phyloP scores from a whole-genome alignment of 352 stramenopile genomes.

The Aphanomyces stellatus region DNA sequence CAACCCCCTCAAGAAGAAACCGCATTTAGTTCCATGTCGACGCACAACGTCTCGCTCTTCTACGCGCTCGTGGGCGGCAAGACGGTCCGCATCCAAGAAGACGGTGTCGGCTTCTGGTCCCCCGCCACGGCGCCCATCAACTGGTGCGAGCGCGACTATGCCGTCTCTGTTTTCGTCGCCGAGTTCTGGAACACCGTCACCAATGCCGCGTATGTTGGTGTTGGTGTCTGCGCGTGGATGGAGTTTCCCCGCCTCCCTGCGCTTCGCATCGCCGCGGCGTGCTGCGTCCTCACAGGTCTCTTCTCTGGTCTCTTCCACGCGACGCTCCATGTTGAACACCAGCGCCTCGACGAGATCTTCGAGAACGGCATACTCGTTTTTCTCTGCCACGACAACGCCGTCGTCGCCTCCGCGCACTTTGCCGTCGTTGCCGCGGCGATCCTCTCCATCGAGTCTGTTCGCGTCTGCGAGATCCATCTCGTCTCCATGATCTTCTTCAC shows the following conservation, averaged over 20 bases:
- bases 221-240: background rate
- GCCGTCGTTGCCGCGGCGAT: background rate
- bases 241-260: background rate
- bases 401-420: background rate
- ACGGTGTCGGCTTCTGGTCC: background rate
- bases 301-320: background rate
- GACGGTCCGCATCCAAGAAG: background rate
- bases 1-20: no score
- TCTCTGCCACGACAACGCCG: background rate
- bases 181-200: background rate
- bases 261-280: background rate
- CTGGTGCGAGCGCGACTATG: background rate
- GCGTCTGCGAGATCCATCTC: background rate
- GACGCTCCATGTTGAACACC: background rate
- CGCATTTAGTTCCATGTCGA: no score
- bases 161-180: background rate
- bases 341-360: background rate
- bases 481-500: background rate
- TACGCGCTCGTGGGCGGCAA: background rate
- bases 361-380: background rate
- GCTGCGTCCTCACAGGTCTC: background rate
- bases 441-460: background rate
- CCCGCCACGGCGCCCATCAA: background rate
- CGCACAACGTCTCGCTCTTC: background rate
- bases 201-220: background rate